These are phyloP conservation scores for Amoebophrya sp. DNA, from an alignment of 169 alveolate species.

Conservation along the genomic window DNA sequence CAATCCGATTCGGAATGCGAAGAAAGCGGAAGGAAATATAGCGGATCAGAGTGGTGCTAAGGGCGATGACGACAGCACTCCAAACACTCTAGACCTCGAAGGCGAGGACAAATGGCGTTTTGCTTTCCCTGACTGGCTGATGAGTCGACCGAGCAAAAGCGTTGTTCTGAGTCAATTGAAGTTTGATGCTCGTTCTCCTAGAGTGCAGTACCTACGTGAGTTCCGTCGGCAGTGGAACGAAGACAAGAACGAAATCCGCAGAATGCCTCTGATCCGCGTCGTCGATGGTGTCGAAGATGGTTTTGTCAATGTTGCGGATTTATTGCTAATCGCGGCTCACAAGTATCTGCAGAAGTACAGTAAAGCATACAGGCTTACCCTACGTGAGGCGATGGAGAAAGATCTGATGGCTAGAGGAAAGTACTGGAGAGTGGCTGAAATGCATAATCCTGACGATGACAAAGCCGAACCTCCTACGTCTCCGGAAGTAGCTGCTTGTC, in stretches of 20 bases:
- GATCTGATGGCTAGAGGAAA: too few species aligned
- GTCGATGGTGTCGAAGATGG: background rate
- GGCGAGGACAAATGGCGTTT: background rate
- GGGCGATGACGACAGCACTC: too few species aligned
- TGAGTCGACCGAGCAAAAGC: background rate
- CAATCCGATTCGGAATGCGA: too few species aligned
- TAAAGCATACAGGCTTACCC: too few species aligned
- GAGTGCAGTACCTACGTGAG: background rate
- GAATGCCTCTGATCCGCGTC: slow-evolving; percentile 8
- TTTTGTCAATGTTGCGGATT: background rate
- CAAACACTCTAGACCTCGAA: too few species aligned
- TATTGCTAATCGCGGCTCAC: background rate
- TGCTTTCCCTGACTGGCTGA: background rate
- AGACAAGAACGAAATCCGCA: background rate
- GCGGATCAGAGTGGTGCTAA: too few species aligned
- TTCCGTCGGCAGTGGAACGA: background rate
- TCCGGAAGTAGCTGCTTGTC: too few species aligned
- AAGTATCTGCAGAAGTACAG: background rate
- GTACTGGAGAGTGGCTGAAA: too few species aligned
- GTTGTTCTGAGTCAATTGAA: background rate
- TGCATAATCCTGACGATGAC: too few species aligned
- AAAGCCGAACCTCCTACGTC: too few species aligned
- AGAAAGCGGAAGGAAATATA: too few species aligned
- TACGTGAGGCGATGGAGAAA: too few species aligned
- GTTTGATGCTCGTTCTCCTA: background rate